Evolutionary conservation across 2,329 filamentous ascomycete genomes (phyloP), one percentile per base, ranked within the genome.

Genomic region (Stagonosporopsis vannaccii): DNA sequence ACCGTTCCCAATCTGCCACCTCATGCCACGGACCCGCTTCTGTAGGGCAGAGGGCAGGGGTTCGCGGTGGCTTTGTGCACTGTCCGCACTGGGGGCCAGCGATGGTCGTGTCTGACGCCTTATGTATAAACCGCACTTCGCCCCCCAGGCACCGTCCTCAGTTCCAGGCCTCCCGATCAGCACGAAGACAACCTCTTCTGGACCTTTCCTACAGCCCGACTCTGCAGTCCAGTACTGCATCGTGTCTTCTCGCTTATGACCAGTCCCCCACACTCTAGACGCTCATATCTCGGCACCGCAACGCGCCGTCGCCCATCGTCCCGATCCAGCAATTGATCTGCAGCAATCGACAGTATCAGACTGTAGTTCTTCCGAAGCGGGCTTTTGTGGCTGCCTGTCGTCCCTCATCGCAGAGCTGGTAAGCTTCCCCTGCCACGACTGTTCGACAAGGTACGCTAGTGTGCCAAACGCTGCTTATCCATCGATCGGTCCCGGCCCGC

Each of bases 91-190:
- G 71, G 71, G 66, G 69, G 67, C 69, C 63, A 66, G 66, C 44
- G 58, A 44, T 60, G 40, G 65, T 60, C 56, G 44, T 62, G 54
- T 62, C 63, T 59, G 44, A 59, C 60, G 57, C 63, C 61, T 74
- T 65, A 63, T 75, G 72, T 71, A 74, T 75, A 75, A 74, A 66
- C 67, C 50, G 62, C 61, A 70, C 62, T 71, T 73, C 71, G 71
- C 72, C 72, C 72, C 73, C 68, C 58, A 67, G 59, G 47, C 59
- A 64, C 60, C 47, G 36, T 58, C 46, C 48, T 52, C 60, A 68
- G 57, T 45, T 69, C 72, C 71, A 75, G 71, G 63, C 68, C 68
- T 52, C 58, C 63, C 56, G 68, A 74, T 73, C 69, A 70, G 59
- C 73, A 69, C 60, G 7, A 56, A 64, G 56, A 58, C 49, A 32